Evolutionary conservation across 495 filamentous ascomycete genomes (phyloP), one percentile per base, ranked within the genome.

Genomic region (Staphylotrichum longicolle): DNA sequence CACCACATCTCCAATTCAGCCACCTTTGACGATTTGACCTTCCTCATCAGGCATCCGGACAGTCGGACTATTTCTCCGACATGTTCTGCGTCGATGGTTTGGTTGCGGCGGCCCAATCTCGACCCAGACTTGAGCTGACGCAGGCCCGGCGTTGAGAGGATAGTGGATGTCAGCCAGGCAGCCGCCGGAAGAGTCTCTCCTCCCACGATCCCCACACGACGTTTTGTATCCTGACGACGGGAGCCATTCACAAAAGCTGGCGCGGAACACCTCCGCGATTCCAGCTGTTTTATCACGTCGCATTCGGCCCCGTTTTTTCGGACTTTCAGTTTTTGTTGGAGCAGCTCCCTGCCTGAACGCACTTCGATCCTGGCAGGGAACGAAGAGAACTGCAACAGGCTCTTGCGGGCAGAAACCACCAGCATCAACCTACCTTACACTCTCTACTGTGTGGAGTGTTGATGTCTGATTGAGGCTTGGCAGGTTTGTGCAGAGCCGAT

Each of bases 221-320:
- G 20, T 27, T 27, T 27, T 27, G 20, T 27, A 27, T 27, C 20
- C 20, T 27, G 20, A 1, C 20, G 20, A 27, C 20, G 20, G 20
- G 20, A 27, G 20, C 20, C 20, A 27, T 27, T 27, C 20, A 27
- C 20, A 27, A 27, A 27, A 27, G 20, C 20, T 57, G 30, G n/a
- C 2, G 45, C 45, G 33, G 44, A 49, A 30, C 44, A 30, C 27
- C 33, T 39, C 42, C 45, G 33, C 55, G 39, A 32, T 3, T 40
- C 45, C 45, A 6, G 15, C 20, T 8, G 39, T 51, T 52, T 53
- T 35, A 35, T 45, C 58, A 53, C 15, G 58, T 60, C 20, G 41
- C 48, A 60, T 42, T 46, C 48, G 49, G 58, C 58, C 46, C 49
- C 49, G 44, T 59, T 45, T 14, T 14, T 27, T 44, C 55, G 15